Percentiles rank a stretch among this genome's conserved stretches.
phyloP scores from a whole-genome alignment of 2,329 filamentous ascomycete species.

The Beauveria pseudobassiana region DNA sequence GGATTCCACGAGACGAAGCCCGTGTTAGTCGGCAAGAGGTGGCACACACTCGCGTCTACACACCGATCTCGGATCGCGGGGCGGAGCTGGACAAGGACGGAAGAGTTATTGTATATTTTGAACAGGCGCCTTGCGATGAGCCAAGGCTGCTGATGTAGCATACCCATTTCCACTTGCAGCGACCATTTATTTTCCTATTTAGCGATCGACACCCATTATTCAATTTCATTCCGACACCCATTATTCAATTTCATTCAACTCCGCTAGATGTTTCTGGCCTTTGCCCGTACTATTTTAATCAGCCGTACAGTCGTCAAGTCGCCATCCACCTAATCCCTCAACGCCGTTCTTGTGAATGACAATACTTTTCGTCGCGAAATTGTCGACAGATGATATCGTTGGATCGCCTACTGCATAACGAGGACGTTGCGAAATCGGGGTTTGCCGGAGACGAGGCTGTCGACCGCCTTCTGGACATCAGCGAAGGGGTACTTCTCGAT shows the following conservation, averaged over 20 bases:
- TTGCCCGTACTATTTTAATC: not conserved
- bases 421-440: constrained; percentile 40
- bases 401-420: constrained; percentile 25
- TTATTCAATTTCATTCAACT: not conserved
- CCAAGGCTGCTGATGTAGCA: constrained; percentile 37
- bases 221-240: not conserved
- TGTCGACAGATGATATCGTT: not conserved
- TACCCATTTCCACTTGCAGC: not conserved
- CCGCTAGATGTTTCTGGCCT: not conserved
- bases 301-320: not conserved
- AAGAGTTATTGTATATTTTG: constrained; percentile 27
- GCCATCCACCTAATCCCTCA: not conserved
- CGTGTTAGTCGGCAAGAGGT: constrained; percentile 75
- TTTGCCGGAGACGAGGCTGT: constrained; percentile 32
- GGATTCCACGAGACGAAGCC: constrained; percentile 71
- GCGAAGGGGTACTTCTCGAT: constrained; percentile 56
- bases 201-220: not conserved
- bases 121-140: constrained; percentile 30
- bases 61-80: constrained; percentile 64
- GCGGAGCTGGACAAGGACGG: constrained; percentile 27
- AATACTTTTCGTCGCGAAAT: no score
- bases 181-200: not conserved
- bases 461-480: constrained; percentile 38
- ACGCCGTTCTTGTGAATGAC: not conserved
- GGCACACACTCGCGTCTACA: constrained; percentile 60